A percentile compares a stretch with the other conserved stretches of the same genome.
Evolutionary conservation across 495 filamentous ascomycete genomes (phyloP).

Genomic region (Aspergillus bertholletiae): DNA sequence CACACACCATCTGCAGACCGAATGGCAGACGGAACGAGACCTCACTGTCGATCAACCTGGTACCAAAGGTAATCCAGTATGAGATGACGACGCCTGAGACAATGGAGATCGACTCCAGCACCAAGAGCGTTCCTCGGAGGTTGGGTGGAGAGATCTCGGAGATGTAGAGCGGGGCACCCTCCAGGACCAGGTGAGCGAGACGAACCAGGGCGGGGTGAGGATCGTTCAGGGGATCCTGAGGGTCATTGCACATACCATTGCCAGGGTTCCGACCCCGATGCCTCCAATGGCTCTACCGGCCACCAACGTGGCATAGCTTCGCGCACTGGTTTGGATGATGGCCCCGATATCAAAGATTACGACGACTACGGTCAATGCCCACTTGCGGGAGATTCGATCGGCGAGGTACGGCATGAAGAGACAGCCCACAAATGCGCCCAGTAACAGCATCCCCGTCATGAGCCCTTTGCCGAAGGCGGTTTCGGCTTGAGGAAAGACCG

Average conservation of each 20-base stretch:
- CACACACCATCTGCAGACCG: conserved; percentile 63
- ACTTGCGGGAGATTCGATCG: conserved; percentile 25
- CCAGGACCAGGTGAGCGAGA: neutral
- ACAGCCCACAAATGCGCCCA: conserved; percentile 24
- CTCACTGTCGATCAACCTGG: conserved; percentile 40
- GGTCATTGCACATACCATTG: conserved; percentile 13
- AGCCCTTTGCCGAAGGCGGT: conserved; percentile 16
- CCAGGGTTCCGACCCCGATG: conserved; percentile 29
- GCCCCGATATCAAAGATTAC: conserved; percentile 25
- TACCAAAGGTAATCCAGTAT: conserved; percentile 65
- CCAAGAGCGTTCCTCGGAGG: conserved; percentile 62
- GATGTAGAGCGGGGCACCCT: conserved; percentile 57
- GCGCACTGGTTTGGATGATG: conserved; percentile 26
- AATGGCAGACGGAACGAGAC: conserved; percentile 63
- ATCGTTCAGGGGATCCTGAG: neutral
- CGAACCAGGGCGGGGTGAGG: neutral
- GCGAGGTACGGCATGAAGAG: conserved; percentile 23
- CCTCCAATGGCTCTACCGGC: conserved; percentile 29
- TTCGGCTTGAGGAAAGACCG: conserved; percentile 14
- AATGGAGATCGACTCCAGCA: conserved; percentile 64
- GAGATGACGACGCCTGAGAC: conserved; percentile 68
- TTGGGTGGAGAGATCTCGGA: conserved; percentile 61
- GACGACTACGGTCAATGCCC: conserved; percentile 18
- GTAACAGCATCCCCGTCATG: conserved; percentile 22
- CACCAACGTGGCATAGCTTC: conserved; percentile 19